These are phyloP conservation scores for Entomortierella lignicola DNA, from an alignment of 192 early-diverging fungal genomes.

Conservation along the genomic window DNA sequence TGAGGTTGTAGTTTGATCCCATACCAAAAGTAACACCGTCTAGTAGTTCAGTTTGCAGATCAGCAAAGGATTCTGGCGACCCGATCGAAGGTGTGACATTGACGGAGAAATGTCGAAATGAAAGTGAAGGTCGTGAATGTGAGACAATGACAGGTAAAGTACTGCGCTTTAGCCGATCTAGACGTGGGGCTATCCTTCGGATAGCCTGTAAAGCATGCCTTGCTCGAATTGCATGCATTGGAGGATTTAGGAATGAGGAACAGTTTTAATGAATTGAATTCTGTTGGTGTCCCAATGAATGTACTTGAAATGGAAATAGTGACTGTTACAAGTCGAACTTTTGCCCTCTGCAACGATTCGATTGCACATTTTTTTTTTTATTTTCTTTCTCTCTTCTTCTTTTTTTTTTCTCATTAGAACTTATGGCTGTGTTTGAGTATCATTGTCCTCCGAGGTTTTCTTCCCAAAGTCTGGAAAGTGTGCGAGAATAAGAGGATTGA, in stretches of 20 bases:
- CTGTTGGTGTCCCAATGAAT: no score
- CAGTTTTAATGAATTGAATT: background rate
- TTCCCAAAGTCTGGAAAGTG: constrained; percentile 44
- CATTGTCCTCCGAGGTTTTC: constrained; percentile 1
- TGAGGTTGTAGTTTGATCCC: background rate
- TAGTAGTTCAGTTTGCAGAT: constrained; percentile 17
- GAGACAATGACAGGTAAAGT: background rate
- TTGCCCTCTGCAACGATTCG: background rate
- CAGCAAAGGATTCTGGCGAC: background rate
- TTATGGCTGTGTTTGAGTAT: background rate
- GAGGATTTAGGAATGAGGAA: background rate
- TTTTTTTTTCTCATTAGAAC: no score
- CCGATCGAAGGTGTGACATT: background rate
- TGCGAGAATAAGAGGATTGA: constrained; percentile 43
- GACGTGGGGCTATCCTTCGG: background rate
- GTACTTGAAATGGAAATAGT: no score
- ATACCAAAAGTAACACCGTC: constrained; percentile 37
- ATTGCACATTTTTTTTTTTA: background rate
- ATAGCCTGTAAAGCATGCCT: constrained; percentile 1
- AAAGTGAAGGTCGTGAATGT: background rate
- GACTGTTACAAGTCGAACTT: background rate
- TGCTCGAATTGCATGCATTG: constrained; percentile 26
- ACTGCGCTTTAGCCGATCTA: background rate
- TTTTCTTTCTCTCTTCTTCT: no score
- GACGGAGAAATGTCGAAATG: background rate